phyloP scores from a whole-genome alignment of 306 rosid genomes.

The Leucaena leucocephala region DNA sequence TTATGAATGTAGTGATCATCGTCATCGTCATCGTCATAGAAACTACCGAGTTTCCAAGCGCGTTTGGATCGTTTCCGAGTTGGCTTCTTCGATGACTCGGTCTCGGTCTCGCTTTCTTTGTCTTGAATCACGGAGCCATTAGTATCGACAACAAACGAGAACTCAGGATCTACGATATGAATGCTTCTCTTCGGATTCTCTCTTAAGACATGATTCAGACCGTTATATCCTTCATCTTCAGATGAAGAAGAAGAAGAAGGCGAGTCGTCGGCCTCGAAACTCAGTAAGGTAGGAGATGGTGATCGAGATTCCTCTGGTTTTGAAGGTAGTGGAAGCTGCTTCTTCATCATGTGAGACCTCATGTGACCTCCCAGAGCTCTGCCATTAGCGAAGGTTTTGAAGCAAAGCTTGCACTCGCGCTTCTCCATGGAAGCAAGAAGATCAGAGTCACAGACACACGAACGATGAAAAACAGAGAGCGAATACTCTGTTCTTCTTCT shows the following conservation, averaged over 20 bases:
- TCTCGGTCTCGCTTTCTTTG: conserved; percentile 84
- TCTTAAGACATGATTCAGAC: conserved; percentile 51
- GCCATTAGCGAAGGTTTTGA: conserved; percentile 77
- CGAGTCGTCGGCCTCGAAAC: conserved; percentile 62
- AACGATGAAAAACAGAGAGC: conserved; percentile 15
- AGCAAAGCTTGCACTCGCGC: conserved; percentile 82
- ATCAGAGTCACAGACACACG: conserved; percentile 1
- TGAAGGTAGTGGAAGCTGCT: conserved; percentile 65
- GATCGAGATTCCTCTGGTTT: conserved; percentile 38
- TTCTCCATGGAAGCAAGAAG: conserved; percentile 59
- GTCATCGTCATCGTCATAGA: background rate
- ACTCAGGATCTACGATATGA: background rate
- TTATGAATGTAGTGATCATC: background rate
- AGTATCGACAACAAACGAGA: conserved; percentile 23
- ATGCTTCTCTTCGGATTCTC: conserved; percentile 56
- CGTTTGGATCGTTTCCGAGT: conserved; percentile 76
- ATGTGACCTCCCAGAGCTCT: conserved; percentile 97
- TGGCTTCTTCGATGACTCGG: conserved; percentile 76
- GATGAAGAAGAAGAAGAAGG: conserved; percentile 54
- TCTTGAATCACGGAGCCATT: conserved; percentile 67
- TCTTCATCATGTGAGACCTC: conserved; percentile 81
- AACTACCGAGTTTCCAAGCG: conserved; percentile 43
- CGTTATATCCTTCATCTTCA: conserved; percentile 47
- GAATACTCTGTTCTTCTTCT: conserved; percentile 18
- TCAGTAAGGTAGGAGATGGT: conserved; percentile 35